These are phyloP conservation scores for Jimgerdemannia lactiflua DNA, from an alignment of 192 early-diverging fungal genomes.

Conservation along the genomic window DNA sequence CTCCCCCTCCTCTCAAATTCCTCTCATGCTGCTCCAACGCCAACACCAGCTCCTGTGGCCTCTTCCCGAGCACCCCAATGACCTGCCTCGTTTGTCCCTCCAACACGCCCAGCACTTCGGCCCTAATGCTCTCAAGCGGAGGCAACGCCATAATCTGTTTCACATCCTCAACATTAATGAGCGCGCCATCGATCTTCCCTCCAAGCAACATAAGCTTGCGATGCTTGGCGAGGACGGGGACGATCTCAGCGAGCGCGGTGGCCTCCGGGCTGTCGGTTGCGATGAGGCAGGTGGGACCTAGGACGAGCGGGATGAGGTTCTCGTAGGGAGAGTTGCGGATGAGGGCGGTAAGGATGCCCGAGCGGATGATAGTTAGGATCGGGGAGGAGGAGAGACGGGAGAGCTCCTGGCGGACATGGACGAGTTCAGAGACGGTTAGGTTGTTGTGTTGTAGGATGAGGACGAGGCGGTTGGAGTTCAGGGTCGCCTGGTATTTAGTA, in stretches of 20 bases:
- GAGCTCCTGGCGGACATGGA: conserved; percentile 44
- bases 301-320: conserved; percentile 46
- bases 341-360: conserved; percentile 43
- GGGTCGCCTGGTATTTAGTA: conserved; percentile 38
- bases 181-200: conserved; percentile 48
- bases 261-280: conserved; percentile 37
- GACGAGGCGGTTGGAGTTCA: conserved; percentile 47
- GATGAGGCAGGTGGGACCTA: conserved; percentile 51
- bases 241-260: conserved; percentile 33
- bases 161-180: conserved; percentile 50
- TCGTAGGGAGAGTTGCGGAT: conserved; percentile 39
- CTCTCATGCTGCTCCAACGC: conserved; percentile 36
- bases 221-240: conserved; percentile 43
- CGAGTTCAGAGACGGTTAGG: conserved; percentile 50
- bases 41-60: conserved; percentile 32
- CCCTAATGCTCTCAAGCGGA: conserved; percentile 35
- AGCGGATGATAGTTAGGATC: conserved; percentile 41
- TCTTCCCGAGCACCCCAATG: conserved; percentile 35
- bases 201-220: conserved; percentile 54
- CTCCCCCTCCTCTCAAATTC: conserved; percentile 7
- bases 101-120: conserved; percentile 45
- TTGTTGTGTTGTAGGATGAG: conserved; percentile 62
- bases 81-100: conserved; percentile 40
- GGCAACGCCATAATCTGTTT: conserved; percentile 46
- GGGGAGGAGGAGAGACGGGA: conserved; percentile 15